Evolutionary conservation across 2,329 filamentous ascomycete species (phyloP), one percentile per base, ranked within the genome.

Genomic region (Talaromyces marneffei): DNA sequence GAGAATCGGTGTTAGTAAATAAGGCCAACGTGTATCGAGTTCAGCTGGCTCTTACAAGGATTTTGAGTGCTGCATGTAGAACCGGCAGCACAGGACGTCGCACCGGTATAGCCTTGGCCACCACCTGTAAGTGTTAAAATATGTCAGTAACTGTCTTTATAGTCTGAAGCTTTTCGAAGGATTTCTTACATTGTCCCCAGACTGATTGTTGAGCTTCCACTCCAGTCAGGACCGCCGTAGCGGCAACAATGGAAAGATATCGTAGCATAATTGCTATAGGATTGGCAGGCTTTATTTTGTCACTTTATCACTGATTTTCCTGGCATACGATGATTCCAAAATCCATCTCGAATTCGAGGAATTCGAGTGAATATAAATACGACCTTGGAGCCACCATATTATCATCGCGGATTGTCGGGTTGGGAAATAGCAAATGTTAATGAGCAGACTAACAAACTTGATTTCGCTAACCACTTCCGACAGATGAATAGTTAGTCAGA

Each of bases 181-280:
- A 14, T 14, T 5, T 18, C 59, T 60, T 48, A 60, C 59, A 60
- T 31, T 60, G 59, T 46, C 50, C 59, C 5, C 20, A 60, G 27
- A 56, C 25, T 4, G 59, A 60, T 56, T 60, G 57, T 27, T 59
- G 57, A 33, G 57, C 57, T 53, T 59, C 57, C 12, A 59, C 57
- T 42, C 25, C 35, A 9, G 35, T 40, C 18, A 59, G 25, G 29
- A 59, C 25, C n/a, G 46, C 46, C 35, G 37, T 25, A 25, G 27
- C 44, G 33, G 46, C 23, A 42, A 53, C 20, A 31, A 59, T 25
- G 23, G 46, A 31, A 25, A 59, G 46, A 33, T 53, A 53, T 53
- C n/a, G 46, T 46, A 53, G 12, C 57, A 59, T 59, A 39, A 5
- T 59, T 25, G 57, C n/a, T 40, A n/a, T 7, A 39, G 20, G 16